Evolutionary conservation across 2,329 filamentous ascomycete genomes (phyloP).

Genomic region (Xylariales sp.): DNA sequence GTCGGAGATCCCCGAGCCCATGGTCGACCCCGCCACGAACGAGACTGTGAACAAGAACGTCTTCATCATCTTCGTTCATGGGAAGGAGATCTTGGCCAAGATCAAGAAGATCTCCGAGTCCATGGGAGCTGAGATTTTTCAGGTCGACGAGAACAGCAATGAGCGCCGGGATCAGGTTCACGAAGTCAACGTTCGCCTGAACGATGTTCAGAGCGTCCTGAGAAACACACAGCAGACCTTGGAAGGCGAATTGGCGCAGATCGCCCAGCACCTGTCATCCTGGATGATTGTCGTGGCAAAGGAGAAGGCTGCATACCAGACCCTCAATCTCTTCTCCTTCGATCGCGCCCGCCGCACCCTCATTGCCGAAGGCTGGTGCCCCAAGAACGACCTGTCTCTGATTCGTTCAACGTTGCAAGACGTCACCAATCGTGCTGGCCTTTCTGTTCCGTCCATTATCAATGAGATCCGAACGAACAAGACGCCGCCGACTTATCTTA

Average conservation of each 20-base stretch:
- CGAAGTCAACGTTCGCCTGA: conserved; percentile 90
- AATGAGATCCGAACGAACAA: conserved; percentile 97
- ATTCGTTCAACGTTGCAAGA: conserved; percentile 94
- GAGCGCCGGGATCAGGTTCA: conserved; percentile 92
- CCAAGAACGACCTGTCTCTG: conserved; percentile 80
- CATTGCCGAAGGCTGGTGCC: conserved; percentile 97
- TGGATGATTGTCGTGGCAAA: conserved; percentile 99
- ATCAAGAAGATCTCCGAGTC: conserved; percentile 99
- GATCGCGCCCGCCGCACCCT: conserved; percentile 92
- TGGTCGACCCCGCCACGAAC: conserved; percentile 88
- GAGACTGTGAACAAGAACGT: conserved; percentile 95
- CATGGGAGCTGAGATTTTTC: conserved; percentile 91
- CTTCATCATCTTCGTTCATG: conserved; percentile 98
- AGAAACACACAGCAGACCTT: conserved; percentile 93
- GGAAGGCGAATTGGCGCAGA: conserved; percentile 87
- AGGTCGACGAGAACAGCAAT: conserved; percentile 95
- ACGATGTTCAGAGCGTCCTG: conserved; percentile 87
- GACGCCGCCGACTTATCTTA: conserved; percentile 93
- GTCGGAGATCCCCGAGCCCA: conserved; percentile 90
- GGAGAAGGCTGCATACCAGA: conserved; percentile 96
- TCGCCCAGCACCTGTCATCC: conserved; percentile 83
- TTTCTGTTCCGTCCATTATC: conserved; percentile 97
- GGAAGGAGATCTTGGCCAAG: conserved; percentile 97
- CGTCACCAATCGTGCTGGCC: conserved; percentile 89
- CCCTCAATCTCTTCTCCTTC: conserved; percentile 93